Evolutionary conservation across 2,329 filamentous ascomycete species (phyloP), one percentile per base, ranked within the genome.

Genomic region (Coccinonectria pachysandricola): DNA sequence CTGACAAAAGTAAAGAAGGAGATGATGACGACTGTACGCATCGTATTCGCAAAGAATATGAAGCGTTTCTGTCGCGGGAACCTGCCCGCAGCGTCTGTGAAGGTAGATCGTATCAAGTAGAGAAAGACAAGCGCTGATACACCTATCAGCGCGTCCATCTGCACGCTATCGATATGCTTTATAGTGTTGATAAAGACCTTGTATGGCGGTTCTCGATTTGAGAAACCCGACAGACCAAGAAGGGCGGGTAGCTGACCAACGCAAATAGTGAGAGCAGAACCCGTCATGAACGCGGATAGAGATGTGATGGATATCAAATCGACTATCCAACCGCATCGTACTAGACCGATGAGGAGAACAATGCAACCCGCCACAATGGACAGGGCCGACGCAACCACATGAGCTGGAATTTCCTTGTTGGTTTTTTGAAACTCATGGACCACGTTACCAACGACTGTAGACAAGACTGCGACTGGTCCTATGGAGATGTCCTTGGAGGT

Each of bases 401-500:
- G 71, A 8, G 63, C 60, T 0, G 63, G 58, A 8, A 81, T 40
- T 4, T 75, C 58, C 0, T 79, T 78, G 10, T 75, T 52, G 3
- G 65, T 51, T 6, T 59, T 50, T 26, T 64, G 52, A 21, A 82
- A 75, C 19, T 78, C 68, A 21, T 68, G 52, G 23, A 96, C 76
- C 26, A 96, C 76, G 27, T 80, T 80, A 22, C 91, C 91, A 3
- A 84, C 80, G 10, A 98, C 69, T 4, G 83, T 92, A 2, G 87
- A 96, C 70, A 96, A 81, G 40, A 96, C 91, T 19, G 91, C 91
- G 24, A 96, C 91, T 16, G 88, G 88, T 10, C 88, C 88, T 30
- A 96, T 96, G 7, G 88, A 95, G 48, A 98, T 96, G 54, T 98
- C 88, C 52, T 96, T 98, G 9, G 88, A 95, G 0, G 91, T 98